Evolutionary conservation across 305 asterid species (phyloP), one percentile per base, ranked within the genome.

Genomic region (Ilex paraguariensis): DNA sequence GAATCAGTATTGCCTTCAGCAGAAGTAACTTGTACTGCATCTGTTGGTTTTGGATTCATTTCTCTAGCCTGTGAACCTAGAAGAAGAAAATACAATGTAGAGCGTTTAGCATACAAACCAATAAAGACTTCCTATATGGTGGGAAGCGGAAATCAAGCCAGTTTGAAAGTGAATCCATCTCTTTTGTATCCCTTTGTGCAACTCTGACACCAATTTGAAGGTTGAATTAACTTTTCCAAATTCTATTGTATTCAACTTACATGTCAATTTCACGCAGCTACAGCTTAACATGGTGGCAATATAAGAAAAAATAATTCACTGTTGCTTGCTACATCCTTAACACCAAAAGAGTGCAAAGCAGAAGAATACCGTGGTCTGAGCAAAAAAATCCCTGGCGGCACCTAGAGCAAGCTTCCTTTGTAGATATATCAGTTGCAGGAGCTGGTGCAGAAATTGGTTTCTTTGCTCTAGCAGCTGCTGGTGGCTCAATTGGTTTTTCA

Each of bases 331-430:
- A 36, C 42, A 36, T 36, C 9, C 42, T 36, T 21, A 8, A 36
- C 3, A 36, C 42, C 42, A 36, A 30, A 33, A 45, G 42, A 54
- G 56, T 54, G 16, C 17, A 45, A 44, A 44, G 42, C 16, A 53
- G 8, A 21, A 56, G 6, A 55, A 60, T 91, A 91, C 98, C 96
- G 31, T 91, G 98, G 68, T 87, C 96, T n/a, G 98, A 91, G 75
- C 96, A 91, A 80, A 83, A 88, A 67, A 91, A 91, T 56, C 98
- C 98, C 81, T 91, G 98, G 67, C 79, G 85, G 78, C 98, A 91
- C 76, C 98, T 79, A 48, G 84, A 73, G 75, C 98, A 91, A 59
- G 78, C 52, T 58, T 83, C 88, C 66, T 79, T 79, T 3, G 79
- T 54, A 30, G 83, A 80, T 63, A 62, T 59, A 71, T 72, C 66